A percentile compares a stretch with the other conserved stretches of the same genome.
These are phyloP conservation scores for Adenanthera pavonina DNA, from an alignment of 306 rosid species.

Conservation along the genomic window DNA sequence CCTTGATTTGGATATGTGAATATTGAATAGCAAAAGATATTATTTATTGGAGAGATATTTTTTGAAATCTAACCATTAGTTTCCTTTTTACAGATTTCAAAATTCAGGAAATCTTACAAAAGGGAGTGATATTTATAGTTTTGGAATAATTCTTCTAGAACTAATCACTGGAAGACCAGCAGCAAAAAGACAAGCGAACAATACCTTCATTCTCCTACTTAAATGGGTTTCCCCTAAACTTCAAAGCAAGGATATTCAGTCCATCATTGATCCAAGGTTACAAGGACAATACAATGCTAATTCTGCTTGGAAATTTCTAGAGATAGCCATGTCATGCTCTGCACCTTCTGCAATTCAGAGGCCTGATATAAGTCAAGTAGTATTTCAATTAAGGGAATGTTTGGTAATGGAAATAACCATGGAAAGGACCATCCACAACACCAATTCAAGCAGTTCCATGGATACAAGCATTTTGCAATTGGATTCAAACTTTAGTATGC, in stretches of 20 bases:
- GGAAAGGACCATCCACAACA: not conserved
- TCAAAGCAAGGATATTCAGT: conserved; percentile 35
- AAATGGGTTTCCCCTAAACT: conserved; percentile 40
- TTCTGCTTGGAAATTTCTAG: not conserved
- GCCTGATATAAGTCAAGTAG: not conserved
- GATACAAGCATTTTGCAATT: not conserved
- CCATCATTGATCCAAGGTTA: not conserved
- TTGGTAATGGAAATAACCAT: not conserved
- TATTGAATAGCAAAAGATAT: no score
- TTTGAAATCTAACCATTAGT: no score
- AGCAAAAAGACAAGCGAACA: conserved; percentile 2
- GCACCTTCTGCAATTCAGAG: not conserved
- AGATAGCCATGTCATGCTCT: not conserved
- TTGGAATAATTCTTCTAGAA: conserved; percentile 50
- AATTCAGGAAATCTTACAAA: not conserved
- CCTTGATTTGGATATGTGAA: no score
- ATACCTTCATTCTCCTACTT: conserved; percentile 26
- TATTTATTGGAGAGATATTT: no score
- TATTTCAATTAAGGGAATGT: not conserved
- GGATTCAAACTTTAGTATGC: not conserved
- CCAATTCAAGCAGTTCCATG: not conserved
- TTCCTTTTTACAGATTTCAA: conserved; percentile 12
- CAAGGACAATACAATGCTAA: not conserved
- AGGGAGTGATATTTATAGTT: conserved; percentile 46
- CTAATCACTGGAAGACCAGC: conserved; percentile 42